Evolutionary conservation across 495 filamentous ascomycete genomes (phyloP).

Genomic region (Podospora tetraspora): DNA sequence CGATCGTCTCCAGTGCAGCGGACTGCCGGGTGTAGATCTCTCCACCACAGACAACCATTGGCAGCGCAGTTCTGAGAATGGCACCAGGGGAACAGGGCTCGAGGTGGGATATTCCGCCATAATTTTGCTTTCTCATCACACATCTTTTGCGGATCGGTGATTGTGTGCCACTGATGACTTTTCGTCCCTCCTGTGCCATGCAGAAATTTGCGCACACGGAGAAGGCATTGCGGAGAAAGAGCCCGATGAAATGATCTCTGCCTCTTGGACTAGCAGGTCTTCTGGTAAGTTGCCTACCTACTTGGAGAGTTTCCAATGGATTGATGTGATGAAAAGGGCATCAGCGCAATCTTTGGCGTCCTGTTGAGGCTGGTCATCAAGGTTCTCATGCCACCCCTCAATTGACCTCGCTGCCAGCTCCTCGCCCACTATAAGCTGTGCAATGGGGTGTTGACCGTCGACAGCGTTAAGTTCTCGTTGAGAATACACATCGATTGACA

Average conservation of each 20-base stretch:
- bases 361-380: not conserved
- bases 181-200: not conserved
- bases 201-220: not conserved
- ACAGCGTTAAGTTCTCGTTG: not conserved
- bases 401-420: too few relatives aligned
- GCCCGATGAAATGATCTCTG: not conserved
- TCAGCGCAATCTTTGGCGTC: too few relatives aligned
- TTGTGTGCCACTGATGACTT: not conserved
- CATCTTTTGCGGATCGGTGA: not conserved
- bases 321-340: not conserved
- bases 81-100: not conserved
- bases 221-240: not conserved
- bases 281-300: not conserved
- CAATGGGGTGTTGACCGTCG: too few relatives aligned
- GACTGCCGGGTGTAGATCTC: not conserved
- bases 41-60: not conserved
- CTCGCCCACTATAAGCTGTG: too few relatives aligned
- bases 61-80: not conserved
- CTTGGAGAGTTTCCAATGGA: not conserved
- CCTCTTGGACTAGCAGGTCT: not conserved
- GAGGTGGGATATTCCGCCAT: not conserved
- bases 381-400: not conserved
- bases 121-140: not conserved
- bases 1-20: not conserved
- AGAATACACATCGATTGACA: not conserved